These are phyloP conservation scores for Blastobotrys attinorum DNA, from an alignment of 805 yeast genomes.

Conservation along the genomic window DNA sequence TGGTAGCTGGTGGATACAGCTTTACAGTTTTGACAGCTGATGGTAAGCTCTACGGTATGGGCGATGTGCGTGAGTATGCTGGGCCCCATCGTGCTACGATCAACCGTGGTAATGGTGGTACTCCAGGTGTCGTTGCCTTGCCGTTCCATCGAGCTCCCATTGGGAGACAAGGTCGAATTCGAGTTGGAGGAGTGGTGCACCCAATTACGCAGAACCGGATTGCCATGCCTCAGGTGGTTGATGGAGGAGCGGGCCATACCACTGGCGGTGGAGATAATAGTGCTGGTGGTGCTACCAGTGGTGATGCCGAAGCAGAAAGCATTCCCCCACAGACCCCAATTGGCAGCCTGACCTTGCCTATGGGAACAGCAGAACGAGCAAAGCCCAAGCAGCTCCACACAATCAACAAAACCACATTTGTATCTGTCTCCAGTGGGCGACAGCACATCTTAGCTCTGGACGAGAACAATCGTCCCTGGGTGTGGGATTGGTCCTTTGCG, in stretches of 20 bases:
- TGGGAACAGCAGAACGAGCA: conserved; percentile 1
- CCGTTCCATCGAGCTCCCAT: conserved; percentile 22
- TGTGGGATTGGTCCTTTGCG: conserved; percentile 45
- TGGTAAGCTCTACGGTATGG: conserved; percentile 49
- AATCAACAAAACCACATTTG: conserved; percentile 25
- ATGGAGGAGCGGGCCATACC: background rate
- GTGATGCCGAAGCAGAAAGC: background rate
- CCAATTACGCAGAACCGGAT: background rate
- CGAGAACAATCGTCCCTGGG: conserved; percentile 39
- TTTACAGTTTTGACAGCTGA: conserved; percentile 48
- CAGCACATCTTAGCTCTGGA: conserved; percentile 57
- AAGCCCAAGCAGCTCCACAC: conserved; percentile 3
- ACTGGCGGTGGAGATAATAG: background rate
- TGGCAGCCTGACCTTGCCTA: conserved; percentile 4
- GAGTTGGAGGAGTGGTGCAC: conserved; percentile 7
- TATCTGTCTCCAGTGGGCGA: conserved; percentile 54
- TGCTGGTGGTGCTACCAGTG: background rate
- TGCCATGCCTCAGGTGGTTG: background rate
- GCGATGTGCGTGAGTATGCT: conserved; percentile 20
- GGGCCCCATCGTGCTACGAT: background rate
- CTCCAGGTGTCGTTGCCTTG: conserved; percentile 11
- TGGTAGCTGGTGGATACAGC: conserved; percentile 59
- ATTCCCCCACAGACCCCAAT: conserved; percentile 2
- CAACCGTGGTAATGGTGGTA: no score
- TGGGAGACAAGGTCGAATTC: background rate